Evolutionary conservation across 164 flowering plant genomes (phyloP).

Genomic region (Berberis vulgaris): DNA sequence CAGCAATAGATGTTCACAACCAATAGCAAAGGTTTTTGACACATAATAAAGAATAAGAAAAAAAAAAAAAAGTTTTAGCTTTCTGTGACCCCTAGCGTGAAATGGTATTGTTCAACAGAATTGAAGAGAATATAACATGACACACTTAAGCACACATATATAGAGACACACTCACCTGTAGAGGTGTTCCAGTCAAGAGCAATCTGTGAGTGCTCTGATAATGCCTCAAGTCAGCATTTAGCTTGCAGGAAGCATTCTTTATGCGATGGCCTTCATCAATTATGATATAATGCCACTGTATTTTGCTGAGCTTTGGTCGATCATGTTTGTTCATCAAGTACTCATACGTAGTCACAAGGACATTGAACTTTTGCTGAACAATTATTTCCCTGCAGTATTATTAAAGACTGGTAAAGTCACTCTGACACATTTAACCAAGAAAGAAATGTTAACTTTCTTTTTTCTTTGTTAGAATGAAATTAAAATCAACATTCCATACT

Average conservation of each 20-base stretch:
- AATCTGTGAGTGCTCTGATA: constrained; percentile 87
- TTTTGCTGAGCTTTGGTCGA: constrained; percentile 83
- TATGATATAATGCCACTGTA: constrained; percentile 92
- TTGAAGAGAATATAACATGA: too few relatives aligned
- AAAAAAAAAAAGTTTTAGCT: too few relatives aligned
- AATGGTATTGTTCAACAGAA: too few relatives aligned
- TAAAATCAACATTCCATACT: constrained; percentile 31
- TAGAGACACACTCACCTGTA: constrained; percentile 49
- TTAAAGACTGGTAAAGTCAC: background rate
- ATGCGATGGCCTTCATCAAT: constrained; percentile 99
- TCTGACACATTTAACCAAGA: background rate
- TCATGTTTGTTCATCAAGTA: constrained; percentile 98
- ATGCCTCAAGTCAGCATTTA: constrained; percentile 91
- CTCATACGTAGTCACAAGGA: constrained; percentile 93
- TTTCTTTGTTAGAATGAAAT: background rate
- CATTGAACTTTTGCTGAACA: constrained; percentile 89
- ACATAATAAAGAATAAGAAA: too few relatives aligned
- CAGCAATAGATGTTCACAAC: too few relatives aligned
- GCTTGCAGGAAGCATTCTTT: constrained; percentile 96
- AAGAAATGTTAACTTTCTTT: background rate
- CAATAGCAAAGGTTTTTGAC: too few relatives aligned
- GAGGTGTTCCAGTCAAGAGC: constrained; percentile 93
- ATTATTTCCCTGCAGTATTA: constrained; percentile 71
- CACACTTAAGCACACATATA: too few relatives aligned
- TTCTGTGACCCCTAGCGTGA: too few relatives aligned